A percentile compares a stretch with the other conserved stretches of the same genome.
These are phyloP conservation scores for Paracoccidioides brasiliensis DNA, from an alignment of 2,329 filamentous ascomycete species.

Conservation along the genomic window DNA sequence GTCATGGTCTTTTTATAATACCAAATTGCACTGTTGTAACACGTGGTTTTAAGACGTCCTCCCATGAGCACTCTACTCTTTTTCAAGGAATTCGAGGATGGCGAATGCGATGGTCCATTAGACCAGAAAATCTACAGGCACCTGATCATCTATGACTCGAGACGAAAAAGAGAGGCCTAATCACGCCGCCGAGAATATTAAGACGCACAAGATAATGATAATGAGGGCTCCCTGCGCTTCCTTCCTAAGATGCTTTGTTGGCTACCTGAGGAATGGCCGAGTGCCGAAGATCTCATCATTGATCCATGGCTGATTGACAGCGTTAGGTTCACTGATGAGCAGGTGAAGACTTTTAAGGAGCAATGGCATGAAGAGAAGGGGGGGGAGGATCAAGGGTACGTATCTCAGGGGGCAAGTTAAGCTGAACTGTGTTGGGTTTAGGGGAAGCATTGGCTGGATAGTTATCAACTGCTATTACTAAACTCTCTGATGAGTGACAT, in stretches of 20 bases:
- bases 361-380: slow-evolving; percentile 4
- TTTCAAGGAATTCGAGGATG: slow-evolving; percentile 12
- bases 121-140: slow-evolving; percentile 15
- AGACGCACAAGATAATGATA: slow-evolving; percentile 3
- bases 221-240: slow-evolving; percentile 10
- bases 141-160: slow-evolving; percentile 14
- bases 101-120: slow-evolving; percentile 13
- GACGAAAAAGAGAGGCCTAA: slow-evolving; percentile 4
- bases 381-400: too few relatives aligned
- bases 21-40: background rate
- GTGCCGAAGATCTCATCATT: slow-evolving; percentile 8
- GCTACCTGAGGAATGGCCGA: slow-evolving; percentile 13
- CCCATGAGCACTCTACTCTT: background rate
- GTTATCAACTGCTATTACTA: too few relatives aligned
- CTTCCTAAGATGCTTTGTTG: slow-evolving; percentile 11
- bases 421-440: too few relatives aligned
- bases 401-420: too few relatives aligned
- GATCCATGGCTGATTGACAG: slow-evolving; percentile 8
- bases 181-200: background rate
- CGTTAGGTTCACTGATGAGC: slow-evolving; percentile 1
- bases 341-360: slow-evolving; percentile 12
- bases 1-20: background rate
- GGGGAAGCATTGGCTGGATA: too few relatives aligned
- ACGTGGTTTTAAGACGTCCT: background rate
- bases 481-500: too few relatives aligned